phyloP scores from a whole-genome alignment of 257 asterid species.

The Solanum dulcamara region DNA sequence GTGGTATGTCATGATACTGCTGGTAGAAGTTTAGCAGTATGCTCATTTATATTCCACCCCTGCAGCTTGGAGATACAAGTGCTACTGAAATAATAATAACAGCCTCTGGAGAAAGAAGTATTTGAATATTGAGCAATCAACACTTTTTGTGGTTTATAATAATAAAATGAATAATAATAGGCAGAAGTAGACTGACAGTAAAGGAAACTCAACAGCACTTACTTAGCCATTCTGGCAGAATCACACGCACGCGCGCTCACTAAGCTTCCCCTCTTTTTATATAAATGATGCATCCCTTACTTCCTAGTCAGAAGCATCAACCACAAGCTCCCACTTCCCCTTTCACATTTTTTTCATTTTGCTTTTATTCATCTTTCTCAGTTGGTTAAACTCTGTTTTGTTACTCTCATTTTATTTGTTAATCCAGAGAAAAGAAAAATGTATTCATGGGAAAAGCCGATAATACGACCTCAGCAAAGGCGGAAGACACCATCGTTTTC shows the following conservation, averaged over 20 bases:
- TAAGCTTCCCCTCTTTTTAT: background rate
- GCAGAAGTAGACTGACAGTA: background rate
- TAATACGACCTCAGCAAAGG: conserved; percentile 16
- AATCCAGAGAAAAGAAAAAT: background rate
- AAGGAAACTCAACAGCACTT: conserved; percentile 12
- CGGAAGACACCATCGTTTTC: conserved; percentile 67
- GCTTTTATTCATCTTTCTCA: background rate
- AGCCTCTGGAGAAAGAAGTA: background rate
- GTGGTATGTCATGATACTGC: conserved; percentile 18
- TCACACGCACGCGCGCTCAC: conserved; percentile 34
- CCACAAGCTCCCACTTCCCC: conserved; percentile 3
- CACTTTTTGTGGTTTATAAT: background rate
- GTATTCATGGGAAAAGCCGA: conserved; percentile 11
- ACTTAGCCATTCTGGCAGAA: conserved; percentile 22
- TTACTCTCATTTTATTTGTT: no score
- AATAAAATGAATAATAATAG: background rate
- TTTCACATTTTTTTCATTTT: background rate
- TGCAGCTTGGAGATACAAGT: conserved; percentile 2
- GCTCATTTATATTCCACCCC: conserved; percentile 15
- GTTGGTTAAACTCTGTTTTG: no score
- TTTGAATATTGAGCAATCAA: background rate
- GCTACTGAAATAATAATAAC: background rate
- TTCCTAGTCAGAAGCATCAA: conserved; percentile 3
- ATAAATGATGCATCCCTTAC: background rate
- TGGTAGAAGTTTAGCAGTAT: conserved; percentile 1